Evolutionary conservation across 106 monocot genomes (phyloP).

Genomic region (Amphibolis antarctica): DNA sequence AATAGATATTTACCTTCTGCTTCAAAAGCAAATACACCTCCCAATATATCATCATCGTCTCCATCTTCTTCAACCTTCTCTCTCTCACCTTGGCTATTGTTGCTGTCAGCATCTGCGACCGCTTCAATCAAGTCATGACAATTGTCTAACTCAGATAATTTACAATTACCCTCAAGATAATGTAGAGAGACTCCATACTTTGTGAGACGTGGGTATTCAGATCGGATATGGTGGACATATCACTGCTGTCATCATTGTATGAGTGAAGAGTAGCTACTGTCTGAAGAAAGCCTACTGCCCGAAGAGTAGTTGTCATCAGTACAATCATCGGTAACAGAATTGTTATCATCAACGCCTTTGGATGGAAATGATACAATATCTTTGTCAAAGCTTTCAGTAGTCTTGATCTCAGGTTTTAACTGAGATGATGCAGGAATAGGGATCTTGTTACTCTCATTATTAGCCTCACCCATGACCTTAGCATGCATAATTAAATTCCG

Average conservation of each 20-base stretch:
- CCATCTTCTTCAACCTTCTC: slow-evolving; percentile 65
- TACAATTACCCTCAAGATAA: slow-evolving; percentile 76
- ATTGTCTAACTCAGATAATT: slow-evolving; percentile 56
- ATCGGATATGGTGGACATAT: slow-evolving; percentile 17
- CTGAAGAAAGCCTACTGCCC: slow-evolving; percentile 13
- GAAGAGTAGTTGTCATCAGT: slow-evolving; percentile 15
- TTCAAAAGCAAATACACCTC: slow-evolving; percentile 67
- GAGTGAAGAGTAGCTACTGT: slow-evolving; percentile 8
- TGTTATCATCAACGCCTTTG: slow-evolving; percentile 5
- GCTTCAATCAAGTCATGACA: slow-evolving; percentile 63
- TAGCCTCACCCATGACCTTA: not conserved
- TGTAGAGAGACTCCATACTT: slow-evolving; percentile 20
- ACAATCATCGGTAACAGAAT: slow-evolving; percentile 14
- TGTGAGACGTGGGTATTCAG: not conserved
- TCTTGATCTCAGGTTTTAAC: slow-evolving; percentile 4
- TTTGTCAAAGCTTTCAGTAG: slow-evolving; percentile 2
- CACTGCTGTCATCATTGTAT: slow-evolving; percentile 10
- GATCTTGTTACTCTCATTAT: slow-evolving; percentile 9
- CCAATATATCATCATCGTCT: slow-evolving; percentile 70
- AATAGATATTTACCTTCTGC: slow-evolving; percentile 46
- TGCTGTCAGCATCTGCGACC: slow-evolving; percentile 75
- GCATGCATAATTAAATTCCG: slow-evolving; percentile 10
- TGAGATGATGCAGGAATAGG: slow-evolving; percentile 2
- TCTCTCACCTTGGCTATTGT: slow-evolving; percentile 63
- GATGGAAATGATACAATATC: slow-evolving; percentile 7